Conservation (phyloP, 768 basidiomycete genomes). For the Calocera cornea region DNA sequence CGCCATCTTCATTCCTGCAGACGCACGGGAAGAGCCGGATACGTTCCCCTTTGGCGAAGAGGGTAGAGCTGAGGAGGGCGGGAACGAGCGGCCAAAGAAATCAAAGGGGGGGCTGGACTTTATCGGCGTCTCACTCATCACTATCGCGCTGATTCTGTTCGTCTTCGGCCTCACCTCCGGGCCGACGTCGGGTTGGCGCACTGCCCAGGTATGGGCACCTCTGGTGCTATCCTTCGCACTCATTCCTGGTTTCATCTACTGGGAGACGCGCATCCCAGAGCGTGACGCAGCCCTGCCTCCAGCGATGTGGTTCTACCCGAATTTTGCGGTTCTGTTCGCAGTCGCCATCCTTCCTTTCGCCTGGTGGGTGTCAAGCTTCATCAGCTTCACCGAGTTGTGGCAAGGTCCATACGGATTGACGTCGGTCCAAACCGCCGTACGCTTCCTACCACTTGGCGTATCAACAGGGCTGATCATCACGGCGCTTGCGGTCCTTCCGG, state of each 20-base stretch:
- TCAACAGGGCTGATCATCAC: slow-evolving; percentile 25
- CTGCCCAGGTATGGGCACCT: slow-evolving; percentile 33
- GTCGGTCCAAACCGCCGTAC: slow-evolving; percentile 10
- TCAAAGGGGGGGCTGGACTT: background rate
- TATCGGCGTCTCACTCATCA: background rate
- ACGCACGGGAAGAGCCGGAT: slow-evolving; percentile 9
- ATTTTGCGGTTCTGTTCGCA: slow-evolving; percentile 19
- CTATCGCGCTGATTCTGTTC: slow-evolving; percentile 25
- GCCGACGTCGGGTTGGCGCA: slow-evolving; percentile 37
- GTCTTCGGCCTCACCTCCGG: slow-evolving; percentile 32
- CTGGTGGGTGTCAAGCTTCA: slow-evolving; percentile 6
- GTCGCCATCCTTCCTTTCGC: slow-evolving; percentile 14
- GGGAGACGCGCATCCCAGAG: slow-evolving; percentile 32
- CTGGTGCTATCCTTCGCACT: slow-evolving; percentile 35
- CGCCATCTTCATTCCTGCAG: slow-evolving; percentile 27
- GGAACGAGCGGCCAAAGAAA: background rate
- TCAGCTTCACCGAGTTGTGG: slow-evolving; percentile 6
- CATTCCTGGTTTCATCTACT: slow-evolving; percentile 35
- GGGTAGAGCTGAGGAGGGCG: background rate
- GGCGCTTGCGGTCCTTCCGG: slow-evolving; percentile 30
- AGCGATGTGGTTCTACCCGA: slow-evolving; percentile 22
- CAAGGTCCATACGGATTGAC: slow-evolving; percentile 7
- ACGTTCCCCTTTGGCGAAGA: background rate
- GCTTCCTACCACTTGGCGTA: slow-evolving; percentile 25
- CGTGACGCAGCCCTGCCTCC: slow-evolving; percentile 31